These are phyloP conservation scores for Bothia castanella DNA, from an alignment of 1,284 basidiomycete genomes.

Conservation along the genomic window DNA sequence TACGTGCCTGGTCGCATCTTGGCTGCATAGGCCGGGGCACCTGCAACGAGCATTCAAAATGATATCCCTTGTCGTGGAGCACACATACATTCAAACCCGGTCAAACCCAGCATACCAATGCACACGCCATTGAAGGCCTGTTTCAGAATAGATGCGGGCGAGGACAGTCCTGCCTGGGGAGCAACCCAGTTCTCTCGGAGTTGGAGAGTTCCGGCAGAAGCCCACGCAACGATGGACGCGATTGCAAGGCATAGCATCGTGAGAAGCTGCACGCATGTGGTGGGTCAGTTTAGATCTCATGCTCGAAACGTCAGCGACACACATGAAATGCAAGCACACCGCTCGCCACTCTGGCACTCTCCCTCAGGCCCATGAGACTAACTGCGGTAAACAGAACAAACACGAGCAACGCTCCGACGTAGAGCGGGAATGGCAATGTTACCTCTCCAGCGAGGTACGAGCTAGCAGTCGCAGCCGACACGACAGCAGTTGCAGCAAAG, in stretches of 20 bases:
- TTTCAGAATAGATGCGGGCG: conserved; percentile 33
- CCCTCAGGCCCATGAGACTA: conserved; percentile 56
- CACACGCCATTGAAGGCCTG: conserved; percentile 64
- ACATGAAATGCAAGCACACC: conserved; percentile 58
- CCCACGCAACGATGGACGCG: conserved; percentile 50
- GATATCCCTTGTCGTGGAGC: background rate
- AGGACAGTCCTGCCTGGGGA: conserved; percentile 32
- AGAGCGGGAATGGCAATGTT: conserved; percentile 47
- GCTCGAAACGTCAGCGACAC: conserved; percentile 21
- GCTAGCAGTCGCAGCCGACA: conserved; percentile 66
- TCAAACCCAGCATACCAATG: conserved; percentile 64
- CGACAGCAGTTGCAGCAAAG: conserved; percentile 60
- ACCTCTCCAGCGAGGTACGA: conserved; percentile 65
- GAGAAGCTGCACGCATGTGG: conserved; percentile 38
- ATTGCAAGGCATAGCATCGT: conserved; percentile 55
- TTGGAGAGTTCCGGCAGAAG: conserved; percentile 42
- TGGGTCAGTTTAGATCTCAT: conserved; percentile 6
- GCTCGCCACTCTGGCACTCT: conserved; percentile 58
- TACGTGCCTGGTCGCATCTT: conserved; percentile 53
- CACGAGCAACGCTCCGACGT: conserved; percentile 48
- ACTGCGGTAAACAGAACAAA: conserved; percentile 50
- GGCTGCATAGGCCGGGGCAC: conserved; percentile 60
- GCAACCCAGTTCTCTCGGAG: conserved; percentile 54
- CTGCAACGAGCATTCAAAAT: conserved; percentile 30
- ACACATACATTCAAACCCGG: conserved; percentile 60